These are phyloP conservation scores for Ceratocystis papillata DNA, from an alignment of 2,329 filamentous ascomycete species.

Conservation along the genomic window DNA sequence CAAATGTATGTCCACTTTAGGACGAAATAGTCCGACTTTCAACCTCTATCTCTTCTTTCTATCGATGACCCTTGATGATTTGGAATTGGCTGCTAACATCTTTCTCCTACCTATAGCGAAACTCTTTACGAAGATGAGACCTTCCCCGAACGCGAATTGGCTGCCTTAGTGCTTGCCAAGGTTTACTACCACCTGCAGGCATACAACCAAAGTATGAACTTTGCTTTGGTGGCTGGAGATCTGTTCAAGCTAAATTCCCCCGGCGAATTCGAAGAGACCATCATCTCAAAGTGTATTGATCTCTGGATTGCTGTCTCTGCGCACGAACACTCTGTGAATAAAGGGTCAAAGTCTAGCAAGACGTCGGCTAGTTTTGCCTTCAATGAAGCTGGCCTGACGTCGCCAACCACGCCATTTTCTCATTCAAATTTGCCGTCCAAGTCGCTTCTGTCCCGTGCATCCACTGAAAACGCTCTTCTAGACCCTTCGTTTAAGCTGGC, in stretches of 20 bases:
- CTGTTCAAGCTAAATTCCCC: conserved; percentile 85
- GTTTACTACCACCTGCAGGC: conserved; percentile 98
- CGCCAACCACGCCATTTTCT: conserved; percentile 88
- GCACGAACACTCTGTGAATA: conserved; percentile 39
- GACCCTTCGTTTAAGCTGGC: conserved; percentile 43
- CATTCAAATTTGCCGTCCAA: conserved; percentile 89
- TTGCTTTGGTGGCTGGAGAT: conserved; percentile 87
- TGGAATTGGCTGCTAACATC: background rate
- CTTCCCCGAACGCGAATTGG: conserved; percentile 87
- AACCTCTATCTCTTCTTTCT: conserved; percentile 10
- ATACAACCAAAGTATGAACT: conserved; percentile 98
- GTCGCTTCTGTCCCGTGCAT: conserved; percentile 72
- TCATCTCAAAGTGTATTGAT: conserved; percentile 96
- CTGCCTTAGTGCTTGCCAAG: conserved; percentile 89
- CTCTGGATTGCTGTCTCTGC: conserved; percentile 76
- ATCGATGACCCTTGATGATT: background rate
- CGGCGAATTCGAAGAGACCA: conserved; percentile 96
- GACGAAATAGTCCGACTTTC: background rate
- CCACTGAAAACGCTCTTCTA: conserved; percentile 29
- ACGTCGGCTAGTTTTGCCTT: conserved; percentile 65
- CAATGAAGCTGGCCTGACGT: conserved; percentile 61
- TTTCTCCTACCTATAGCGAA: conserved; percentile 51
- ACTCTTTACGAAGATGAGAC: conserved; percentile 92
- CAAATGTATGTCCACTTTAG: conserved; percentile 58
- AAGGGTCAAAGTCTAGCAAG: conserved; percentile 34